Evolutionary conservation across 1,139 yeast genomes (phyloP).

Genomic region (Protomyces inouyei): DNA sequence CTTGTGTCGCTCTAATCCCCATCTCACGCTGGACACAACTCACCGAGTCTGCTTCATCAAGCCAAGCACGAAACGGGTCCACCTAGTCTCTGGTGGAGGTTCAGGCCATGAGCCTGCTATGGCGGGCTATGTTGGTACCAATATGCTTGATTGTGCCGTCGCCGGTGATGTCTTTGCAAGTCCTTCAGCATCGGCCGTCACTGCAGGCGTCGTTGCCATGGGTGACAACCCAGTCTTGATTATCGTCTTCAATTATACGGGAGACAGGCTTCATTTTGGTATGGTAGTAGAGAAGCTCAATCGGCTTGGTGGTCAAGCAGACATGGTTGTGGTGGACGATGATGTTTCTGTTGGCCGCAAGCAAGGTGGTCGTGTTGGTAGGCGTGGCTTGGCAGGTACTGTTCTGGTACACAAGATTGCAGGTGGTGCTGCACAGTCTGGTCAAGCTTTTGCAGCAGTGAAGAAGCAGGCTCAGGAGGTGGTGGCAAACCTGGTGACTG

Average conservation of each 20-base stretch:
- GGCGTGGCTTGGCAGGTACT: conserved; percentile 92
- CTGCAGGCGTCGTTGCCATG: conserved; percentile 63
- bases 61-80: conserved; percentile 42
- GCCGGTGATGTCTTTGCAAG: conserved; percentile 78
- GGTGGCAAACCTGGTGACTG: conserved; percentile 66
- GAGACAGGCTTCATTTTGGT: conserved; percentile 89
- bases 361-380: conserved; percentile 84
- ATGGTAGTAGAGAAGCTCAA: conserved; percentile 83
- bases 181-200: conserved; percentile 41
- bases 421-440: conserved; percentile 58
- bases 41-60: conserved; percentile 30
- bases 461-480: conserved; percentile 57
- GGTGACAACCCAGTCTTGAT: conserved; percentile 55
- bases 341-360: conserved; percentile 88
- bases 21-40: conserved; percentile 29
- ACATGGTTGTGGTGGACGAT: conserved; percentile 73
- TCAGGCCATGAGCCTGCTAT: conserved; percentile 95
- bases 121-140: conserved; percentile 83
- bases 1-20: conserved; percentile 31
- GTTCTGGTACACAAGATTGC: conserved; percentile 76
- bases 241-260: conserved; percentile 86
- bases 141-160: conserved; percentile 79
- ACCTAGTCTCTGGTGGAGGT: conserved; percentile 86
- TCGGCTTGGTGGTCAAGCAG: conserved; percentile 65
- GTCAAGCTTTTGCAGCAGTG: conserved; percentile 49